These are phyloP conservation scores for Phylloporus sp. DNA, from an alignment of 768 basidiomycete species.

Conservation along the genomic window DNA sequence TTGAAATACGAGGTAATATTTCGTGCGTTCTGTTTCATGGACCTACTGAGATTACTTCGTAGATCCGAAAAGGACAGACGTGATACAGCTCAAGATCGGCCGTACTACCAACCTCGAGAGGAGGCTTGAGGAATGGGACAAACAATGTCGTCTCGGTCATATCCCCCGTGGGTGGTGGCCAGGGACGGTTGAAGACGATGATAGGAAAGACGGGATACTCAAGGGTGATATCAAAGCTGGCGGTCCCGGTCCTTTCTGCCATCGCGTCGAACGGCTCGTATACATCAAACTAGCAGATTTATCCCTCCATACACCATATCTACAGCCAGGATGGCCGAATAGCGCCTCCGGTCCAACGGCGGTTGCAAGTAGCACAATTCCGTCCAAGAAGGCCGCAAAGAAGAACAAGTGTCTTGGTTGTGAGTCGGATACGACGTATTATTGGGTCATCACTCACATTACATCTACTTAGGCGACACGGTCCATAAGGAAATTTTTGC, in stretches of 20 bases:
- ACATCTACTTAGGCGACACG: constrained; percentile 41
- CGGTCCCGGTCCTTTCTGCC: constrained; percentile 58
- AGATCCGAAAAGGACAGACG: constrained; percentile 34
- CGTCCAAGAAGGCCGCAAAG: constrained; percentile 18
- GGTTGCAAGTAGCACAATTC: constrained; percentile 1
- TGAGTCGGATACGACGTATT: constrained; percentile 24
- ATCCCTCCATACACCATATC: constrained; percentile 52
- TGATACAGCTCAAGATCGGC: constrained; percentile 74
- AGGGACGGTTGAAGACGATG: constrained; percentile 41
- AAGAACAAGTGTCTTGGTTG: constrained; percentile 40
- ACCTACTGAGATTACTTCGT: background rate
- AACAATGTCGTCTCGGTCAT: constrained; percentile 73
- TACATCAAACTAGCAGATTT: constrained; percentile 79
- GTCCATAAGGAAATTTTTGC: constrained; percentile 82
- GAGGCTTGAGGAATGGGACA: constrained; percentile 75
- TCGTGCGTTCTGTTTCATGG: background rate
- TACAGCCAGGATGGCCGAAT: constrained; percentile 47
- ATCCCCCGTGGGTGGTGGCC: constrained; percentile 76
- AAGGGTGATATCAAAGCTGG: constrained; percentile 64
- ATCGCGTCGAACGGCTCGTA: constrained; percentile 73
- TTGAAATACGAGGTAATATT: constrained; percentile 66
- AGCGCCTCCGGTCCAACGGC: constrained; percentile 27
- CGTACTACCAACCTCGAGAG: constrained; percentile 69
- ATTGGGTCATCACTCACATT: constrained; percentile 7
- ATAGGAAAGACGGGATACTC: constrained; percentile 44